Percentiles rank a stretch among this genome's conserved stretches.
Evolutionary conservation across 2,329 filamentous ascomycete species (phyloP).

Genomic region (Nannizzia gypsea): DNA sequence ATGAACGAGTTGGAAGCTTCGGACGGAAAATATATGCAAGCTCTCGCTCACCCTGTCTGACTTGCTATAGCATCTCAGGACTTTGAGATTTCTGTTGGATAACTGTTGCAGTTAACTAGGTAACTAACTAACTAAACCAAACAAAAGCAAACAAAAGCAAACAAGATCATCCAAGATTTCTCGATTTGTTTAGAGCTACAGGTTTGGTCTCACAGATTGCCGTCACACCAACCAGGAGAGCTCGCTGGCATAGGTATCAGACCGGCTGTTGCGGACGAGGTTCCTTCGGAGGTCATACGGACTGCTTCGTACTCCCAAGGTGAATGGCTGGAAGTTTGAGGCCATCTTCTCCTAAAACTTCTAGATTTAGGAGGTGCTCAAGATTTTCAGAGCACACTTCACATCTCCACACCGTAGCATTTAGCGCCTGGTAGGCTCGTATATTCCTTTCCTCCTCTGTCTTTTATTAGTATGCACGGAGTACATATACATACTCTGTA

Average conservation of each 20-base stretch:
- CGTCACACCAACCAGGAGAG: not conserved
- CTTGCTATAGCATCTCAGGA: not conserved
- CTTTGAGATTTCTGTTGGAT: not conserved
- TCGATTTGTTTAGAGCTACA: not conserved
- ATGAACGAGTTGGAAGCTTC: not conserved
- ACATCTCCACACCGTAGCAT: not conserved
- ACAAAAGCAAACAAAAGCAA: not conserved
- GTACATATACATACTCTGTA: no score
- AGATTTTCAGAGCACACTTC: not conserved
- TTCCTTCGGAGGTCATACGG: not conserved
- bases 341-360: conserved; percentile 1
- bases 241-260: not conserved
- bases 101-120: no score
- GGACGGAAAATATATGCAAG: not conserved
- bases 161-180: not conserved
- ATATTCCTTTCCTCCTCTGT: not conserved
- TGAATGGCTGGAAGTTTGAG: not conserved
- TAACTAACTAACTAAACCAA: no score
- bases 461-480: not conserved
- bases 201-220: not conserved
- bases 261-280: not conserved
- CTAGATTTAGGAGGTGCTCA: not conserved
- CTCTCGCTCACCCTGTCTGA: not conserved
- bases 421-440: not conserved
- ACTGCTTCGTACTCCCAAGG: not conserved